These are phyloP conservation scores for Ramalina intermedia DNA, from an alignment of 495 filamentous ascomycete species.

Conservation along the genomic window DNA sequence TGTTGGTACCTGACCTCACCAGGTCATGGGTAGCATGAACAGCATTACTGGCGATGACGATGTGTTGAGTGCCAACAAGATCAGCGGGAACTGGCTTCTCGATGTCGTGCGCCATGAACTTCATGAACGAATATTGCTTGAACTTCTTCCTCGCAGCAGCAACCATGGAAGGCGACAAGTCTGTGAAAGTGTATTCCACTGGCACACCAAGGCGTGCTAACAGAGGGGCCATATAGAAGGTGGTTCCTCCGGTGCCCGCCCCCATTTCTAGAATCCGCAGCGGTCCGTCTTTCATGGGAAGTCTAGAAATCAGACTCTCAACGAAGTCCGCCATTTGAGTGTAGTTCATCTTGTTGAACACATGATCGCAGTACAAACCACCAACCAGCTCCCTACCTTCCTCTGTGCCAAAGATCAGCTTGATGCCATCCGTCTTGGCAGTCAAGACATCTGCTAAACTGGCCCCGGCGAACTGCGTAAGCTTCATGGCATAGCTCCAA, in stretches of 20 bases:
- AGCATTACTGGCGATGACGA: slow-evolving; percentile 32
- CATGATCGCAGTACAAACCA: slow-evolving; percentile 30
- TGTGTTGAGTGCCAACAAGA: slow-evolving; percentile 26
- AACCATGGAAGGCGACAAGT: slow-evolving; percentile 30
- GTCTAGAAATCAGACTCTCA: slow-evolving; percentile 17
- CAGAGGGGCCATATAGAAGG: slow-evolving; percentile 21
- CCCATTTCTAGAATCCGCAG: slow-evolving; percentile 32
- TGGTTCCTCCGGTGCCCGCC: slow-evolving; percentile 14
- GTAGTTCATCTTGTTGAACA: slow-evolving; percentile 25
- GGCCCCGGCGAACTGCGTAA: slow-evolving; percentile 29
- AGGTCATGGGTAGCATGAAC: slow-evolving; percentile 36
- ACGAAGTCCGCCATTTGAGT: slow-evolving; percentile 32
- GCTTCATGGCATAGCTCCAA: slow-evolving; percentile 22
- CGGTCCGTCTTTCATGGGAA: slow-evolving; percentile 11
- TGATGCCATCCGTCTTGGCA: slow-evolving; percentile 30
- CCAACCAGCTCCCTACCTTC: slow-evolving; percentile 32
- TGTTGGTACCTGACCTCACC: slow-evolving; percentile 16
- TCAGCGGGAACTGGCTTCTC: slow-evolving; percentile 22
- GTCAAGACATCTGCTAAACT: slow-evolving; percentile 27
- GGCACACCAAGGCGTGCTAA: slow-evolving; percentile 23
- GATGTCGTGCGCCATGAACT: slow-evolving; percentile 31
- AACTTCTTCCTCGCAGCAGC: slow-evolving; percentile 24
- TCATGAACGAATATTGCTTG: slow-evolving; percentile 30
- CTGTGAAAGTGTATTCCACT: slow-evolving; percentile 37
- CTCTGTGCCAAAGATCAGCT: slow-evolving; percentile 21